phyloP scores from a whole-genome alignment of 2,329 filamentous ascomycete species.

The Didymosphaeria variabile region DNA sequence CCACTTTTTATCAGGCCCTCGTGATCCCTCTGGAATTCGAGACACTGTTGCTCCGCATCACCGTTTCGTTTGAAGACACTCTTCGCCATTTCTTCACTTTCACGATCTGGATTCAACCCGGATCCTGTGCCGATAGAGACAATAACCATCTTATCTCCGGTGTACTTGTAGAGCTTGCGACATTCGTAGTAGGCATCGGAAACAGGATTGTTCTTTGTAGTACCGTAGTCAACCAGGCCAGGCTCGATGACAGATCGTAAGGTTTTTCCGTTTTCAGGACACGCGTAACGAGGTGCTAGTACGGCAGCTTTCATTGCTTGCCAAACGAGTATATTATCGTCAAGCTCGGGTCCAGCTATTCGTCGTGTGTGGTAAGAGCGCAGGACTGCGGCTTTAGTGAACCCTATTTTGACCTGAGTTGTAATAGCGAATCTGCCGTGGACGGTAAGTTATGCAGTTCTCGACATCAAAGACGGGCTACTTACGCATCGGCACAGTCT shows the following conservation, averaged over 20 bases:
- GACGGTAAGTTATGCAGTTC: slow-evolving; percentile 14
- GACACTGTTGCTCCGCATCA: slow-evolving; percentile 29
- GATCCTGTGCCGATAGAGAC: slow-evolving; percentile 40
- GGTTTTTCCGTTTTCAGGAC: slow-evolving; percentile 21
- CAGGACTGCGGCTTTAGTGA: slow-evolving; percentile 40
- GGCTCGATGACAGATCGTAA: slow-evolving; percentile 37
- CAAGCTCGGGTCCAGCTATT: slow-evolving; percentile 39
- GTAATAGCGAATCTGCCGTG: slow-evolving; percentile 36
- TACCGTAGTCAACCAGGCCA: slow-evolving; percentile 43
- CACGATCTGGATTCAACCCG: slow-evolving; percentile 29
- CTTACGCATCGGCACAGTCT: slow-evolving; percentile 43
- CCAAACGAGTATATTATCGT: slow-evolving; percentile 36
- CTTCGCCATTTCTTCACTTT: slow-evolving; percentile 39
- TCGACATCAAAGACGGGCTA: background rate
- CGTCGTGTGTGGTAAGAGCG: slow-evolving; percentile 43
- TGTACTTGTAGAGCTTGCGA: slow-evolving; percentile 41
- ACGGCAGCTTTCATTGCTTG: slow-evolving; percentile 38
- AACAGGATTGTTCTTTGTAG: slow-evolving; percentile 43
- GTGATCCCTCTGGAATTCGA: slow-evolving; percentile 40
- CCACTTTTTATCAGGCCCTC: slow-evolving; percentile 32
- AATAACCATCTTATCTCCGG: slow-evolving; percentile 44
- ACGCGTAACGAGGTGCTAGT: slow-evolving; percentile 36
- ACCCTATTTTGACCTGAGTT: slow-evolving; percentile 39
- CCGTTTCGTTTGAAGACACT: slow-evolving; percentile 30
- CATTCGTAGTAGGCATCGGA: slow-evolving; percentile 44